Conservation (phyloP, 805 yeast species). For the Yarrowia hollandica region DNA sequence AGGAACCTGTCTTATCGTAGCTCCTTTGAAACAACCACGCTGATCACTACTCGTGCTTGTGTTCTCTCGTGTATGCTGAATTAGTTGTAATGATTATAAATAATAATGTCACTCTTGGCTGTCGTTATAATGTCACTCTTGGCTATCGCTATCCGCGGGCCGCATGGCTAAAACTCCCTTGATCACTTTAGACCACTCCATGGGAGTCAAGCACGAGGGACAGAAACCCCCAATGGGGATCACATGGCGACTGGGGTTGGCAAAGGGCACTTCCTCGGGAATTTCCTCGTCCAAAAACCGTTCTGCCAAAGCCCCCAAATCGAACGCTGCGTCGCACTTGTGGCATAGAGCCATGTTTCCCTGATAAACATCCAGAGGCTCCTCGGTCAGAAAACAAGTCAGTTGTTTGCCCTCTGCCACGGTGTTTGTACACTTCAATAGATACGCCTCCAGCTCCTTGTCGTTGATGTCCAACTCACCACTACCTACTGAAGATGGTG, state of each 20-base stretch:
- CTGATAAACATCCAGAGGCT: neutral
- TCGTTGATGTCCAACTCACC: constrained; percentile 34
- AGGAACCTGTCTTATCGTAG: no score
- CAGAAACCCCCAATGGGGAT: constrained; percentile 14
- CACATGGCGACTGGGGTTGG: neutral
- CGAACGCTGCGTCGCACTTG: constrained; percentile 13
- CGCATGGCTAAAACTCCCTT: neutral
- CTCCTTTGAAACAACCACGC: no score
- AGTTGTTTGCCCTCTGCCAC: neutral
- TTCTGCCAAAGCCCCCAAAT: neutral
- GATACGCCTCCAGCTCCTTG: neutral
- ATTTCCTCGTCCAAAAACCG: neutral
- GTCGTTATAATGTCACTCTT: neutral
- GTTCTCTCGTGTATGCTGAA: no score
- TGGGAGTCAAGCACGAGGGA: neutral
- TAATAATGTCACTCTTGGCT: no score
- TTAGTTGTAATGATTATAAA: neutral
- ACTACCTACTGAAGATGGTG: constrained; percentile 6
- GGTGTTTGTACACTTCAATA: neutral
- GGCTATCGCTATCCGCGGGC: neutral
- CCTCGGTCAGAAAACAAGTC: neutral
- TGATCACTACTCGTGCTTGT: no score
- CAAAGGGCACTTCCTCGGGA: constrained; percentile 1
- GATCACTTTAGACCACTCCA: constrained; percentile 22
- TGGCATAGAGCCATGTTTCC: constrained; percentile 10